Evolutionary conservation across 805 yeast species (phyloP).

Genomic region (Candida odintsovae): DNA sequence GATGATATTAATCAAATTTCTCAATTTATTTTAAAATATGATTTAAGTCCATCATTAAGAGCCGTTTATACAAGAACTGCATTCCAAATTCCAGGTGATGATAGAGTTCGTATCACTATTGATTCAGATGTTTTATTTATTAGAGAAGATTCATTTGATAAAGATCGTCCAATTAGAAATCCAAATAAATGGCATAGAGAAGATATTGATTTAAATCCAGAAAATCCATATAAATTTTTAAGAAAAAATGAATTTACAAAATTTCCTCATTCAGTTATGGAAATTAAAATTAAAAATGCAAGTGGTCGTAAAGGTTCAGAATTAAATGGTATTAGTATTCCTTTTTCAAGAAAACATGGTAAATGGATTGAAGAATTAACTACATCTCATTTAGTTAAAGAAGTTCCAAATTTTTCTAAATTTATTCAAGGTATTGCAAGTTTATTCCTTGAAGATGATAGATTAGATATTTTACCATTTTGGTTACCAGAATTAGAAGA

Average conservation of each 20-base stretch:
- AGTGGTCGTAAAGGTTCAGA: constrained; percentile 30
- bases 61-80: constrained; percentile 89
- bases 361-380: constrained; percentile 87
- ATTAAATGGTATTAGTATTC: constrained; percentile 29
- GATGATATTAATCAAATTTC: constrained; percentile 56
- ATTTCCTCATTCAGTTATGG: constrained; percentile 87
- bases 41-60: constrained; percentile 81
- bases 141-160: constrained; percentile 86
- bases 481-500: constrained; percentile 90
- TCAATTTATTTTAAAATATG: constrained; percentile 53
- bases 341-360: constrained; percentile 43
- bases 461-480: constrained; percentile 83
- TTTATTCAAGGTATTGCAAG: constrained; percentile 91
- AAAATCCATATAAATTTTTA: constrained; percentile 63
- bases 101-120: constrained; percentile 81
- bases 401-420: constrained; percentile 89
- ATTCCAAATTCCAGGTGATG: constrained; percentile 97
- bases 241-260: constrained; percentile 81
- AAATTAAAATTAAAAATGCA: constrained; percentile 61
- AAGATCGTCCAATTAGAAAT: constrained; percentile 81
- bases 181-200: constrained; percentile 88
- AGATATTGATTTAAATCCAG: constrained; percentile 76
- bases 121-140: constrained; percentile 85
- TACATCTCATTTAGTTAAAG: constrained; percentile 79
- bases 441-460: constrained; percentile 83